Evolutionary conservation across 1,284 basidiomycete genomes (phyloP), one percentile per base, ranked within the genome.

Genomic region (Malassezia equina): DNA sequence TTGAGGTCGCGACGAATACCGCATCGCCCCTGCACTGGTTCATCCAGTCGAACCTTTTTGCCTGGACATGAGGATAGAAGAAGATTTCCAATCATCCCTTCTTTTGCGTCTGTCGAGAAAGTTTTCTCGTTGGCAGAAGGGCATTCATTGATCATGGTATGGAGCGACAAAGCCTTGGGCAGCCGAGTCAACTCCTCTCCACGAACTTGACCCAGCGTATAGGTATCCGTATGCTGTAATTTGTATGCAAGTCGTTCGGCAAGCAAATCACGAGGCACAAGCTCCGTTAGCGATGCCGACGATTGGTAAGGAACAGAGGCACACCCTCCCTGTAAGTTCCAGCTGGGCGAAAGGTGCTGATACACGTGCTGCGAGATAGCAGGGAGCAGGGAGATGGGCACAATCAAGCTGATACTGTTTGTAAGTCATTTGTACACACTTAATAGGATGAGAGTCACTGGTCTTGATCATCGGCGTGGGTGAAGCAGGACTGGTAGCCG

Each of bases 11-110:
- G 80, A 70, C 86, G 90, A 27, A 98, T 86, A 0, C 85, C 84
- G 28, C 82, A 82, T 19, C 90, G 81, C 3, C 89, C 89, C 69
- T 83, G 85, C 17, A 84, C 81, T 15, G 86, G 86, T 1, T 88
- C 88, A 2, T 73, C 80, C 52, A 98, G 79, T 34, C 93, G 83
- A 9, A 98, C 86, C 79, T 95, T 90, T 76, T 96, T 98, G 7
- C 93, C 93, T 0, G 93, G 93, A 77, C 91, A 96, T 6, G 88
- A 91, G 2, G 86, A 90, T 27, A 98, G 76, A 43, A 86, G 80
- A 31, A 98, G 75, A 74, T 96, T 96, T n/a, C 93, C 93, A 1
- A 95, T 75, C 32, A 28, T 29, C 3, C n/a, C 9, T 19, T 31
- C 27, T 3, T 45, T 28, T 31, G 31, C 25, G 9, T 28, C 43